Base-by-base conservation (phyloP, 1,284 basidiomycete genomes). In the Pisolithus thermaeus region DNA sequence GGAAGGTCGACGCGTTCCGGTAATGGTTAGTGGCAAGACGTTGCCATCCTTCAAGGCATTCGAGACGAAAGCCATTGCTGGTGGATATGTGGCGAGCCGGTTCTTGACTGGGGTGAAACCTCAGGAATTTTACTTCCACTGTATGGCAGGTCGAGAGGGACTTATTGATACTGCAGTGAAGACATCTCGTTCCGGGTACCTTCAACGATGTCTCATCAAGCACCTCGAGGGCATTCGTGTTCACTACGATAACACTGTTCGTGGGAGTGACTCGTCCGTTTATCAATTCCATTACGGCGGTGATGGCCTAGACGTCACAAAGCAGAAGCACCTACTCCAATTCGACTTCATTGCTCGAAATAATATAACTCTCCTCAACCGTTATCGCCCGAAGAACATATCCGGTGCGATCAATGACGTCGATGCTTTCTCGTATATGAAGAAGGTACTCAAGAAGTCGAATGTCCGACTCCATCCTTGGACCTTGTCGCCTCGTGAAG, bases 81-180 rank as follows among this genome's bases (percentile, higher is more conserved):
- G 97, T 70, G 97, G 97, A n/a, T 99, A 97, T 69, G 92, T 99
- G 47, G 93, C 92, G n/a, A 97, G 95, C 69, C 92, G 97, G 48
- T 99, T 99, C 82, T 81, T 99, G 76, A 99, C 97, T 18, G 97
- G 97, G 54, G 88, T 99, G 67, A 92, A 90, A 57, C 97, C 97
- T 0, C 97, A 99, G 68, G 97, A 99, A 70, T 99, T 97, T 74
- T 99, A 97, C 75, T 99, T 99, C 81, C 97, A 99, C 74, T 98
- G 97, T 70, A 99, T 99, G 97, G 95, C 97, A 54, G 97, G 97
- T 50, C 86, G 97, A 61, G 97, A 99, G 74, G 97, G 97, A 69
- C 80, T 99, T 32, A 99, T 99, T 64, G 97, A 99, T 68, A 99
- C 97, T 9, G 97, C 97, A 46, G 97, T 99, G 71, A 99, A 99